phyloP scores from a whole-genome alignment of 139 green algal genomes.

The Asterochloris erici region DNA sequence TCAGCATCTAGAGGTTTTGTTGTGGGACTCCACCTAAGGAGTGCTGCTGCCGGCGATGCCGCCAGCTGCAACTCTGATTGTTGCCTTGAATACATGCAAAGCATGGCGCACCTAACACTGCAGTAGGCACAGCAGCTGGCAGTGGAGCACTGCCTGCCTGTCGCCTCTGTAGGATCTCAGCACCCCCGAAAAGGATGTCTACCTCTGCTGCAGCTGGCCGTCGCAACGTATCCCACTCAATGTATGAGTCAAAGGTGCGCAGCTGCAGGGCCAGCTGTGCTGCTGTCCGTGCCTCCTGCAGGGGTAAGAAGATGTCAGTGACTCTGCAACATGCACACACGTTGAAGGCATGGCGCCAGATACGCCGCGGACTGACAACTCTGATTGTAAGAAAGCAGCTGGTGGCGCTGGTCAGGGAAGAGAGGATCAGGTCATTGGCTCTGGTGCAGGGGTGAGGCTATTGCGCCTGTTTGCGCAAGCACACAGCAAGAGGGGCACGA shows the following conservation, averaged over 20 bases:
- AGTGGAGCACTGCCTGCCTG: too few species aligned
- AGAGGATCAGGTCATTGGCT: not conserved
- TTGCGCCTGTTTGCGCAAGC: not conserved
- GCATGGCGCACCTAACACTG: too few species aligned
- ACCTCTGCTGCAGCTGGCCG: conserved; percentile 16
- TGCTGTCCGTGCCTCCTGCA: conserved; percentile 23
- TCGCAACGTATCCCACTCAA: conserved; percentile 28
- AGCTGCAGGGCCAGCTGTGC: conserved; percentile 42
- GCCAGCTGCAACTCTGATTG: too few species aligned
- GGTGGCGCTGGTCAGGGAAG: not conserved
- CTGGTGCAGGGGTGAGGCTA: not conserved
- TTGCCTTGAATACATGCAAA: too few species aligned
- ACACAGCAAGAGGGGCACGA: not conserved
- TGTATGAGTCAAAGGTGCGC: conserved; percentile 35
- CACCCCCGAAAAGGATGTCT: conserved; percentile 11
- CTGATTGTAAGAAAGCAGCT: not conserved
- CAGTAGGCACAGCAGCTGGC: too few species aligned
- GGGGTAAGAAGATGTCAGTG: too few species aligned
- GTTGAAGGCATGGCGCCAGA: not conserved
- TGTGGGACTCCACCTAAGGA: too few species aligned
- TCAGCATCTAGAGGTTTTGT: too few species aligned
- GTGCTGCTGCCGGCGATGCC: too few species aligned
- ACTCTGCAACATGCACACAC: too few species aligned
- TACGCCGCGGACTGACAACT: not conserved
- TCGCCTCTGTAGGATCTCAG: conserved; percentile 16